Percentiles rank a stretch among this genome's conserved stretches.
phyloP scores from a whole-genome alignment of 2,329 filamentous ascomycete species.

The Colletotrichum siamense region DNA sequence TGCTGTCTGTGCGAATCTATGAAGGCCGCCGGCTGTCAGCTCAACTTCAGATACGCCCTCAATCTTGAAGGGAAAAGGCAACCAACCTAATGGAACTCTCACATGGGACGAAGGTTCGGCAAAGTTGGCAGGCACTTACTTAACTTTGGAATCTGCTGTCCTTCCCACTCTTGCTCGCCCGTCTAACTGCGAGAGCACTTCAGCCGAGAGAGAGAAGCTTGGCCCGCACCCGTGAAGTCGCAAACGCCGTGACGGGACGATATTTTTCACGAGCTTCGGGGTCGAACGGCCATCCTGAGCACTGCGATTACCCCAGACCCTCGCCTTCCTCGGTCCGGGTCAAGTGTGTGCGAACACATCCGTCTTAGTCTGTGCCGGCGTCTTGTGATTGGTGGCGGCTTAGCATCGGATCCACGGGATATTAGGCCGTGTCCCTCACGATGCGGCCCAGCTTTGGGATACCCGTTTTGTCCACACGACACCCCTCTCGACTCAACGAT shows the following conservation, averaged over 20 bases:
- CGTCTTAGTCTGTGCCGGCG: neutral
- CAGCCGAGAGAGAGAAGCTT: neutral
- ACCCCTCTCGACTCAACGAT: neutral
- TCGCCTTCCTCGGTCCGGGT: slow-evolving; percentile 10
- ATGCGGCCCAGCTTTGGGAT: neutral
- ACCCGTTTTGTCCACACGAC: neutral
- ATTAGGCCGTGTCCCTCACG: neutral
- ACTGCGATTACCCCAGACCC: neutral
- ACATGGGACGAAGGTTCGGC: neutral
- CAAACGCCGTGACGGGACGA: neutral
- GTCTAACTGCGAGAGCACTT: neutral
- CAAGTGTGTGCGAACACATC: slow-evolving; percentile 1
- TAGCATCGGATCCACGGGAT: neutral
- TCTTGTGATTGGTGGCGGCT: neutral
- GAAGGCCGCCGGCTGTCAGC: neutral
- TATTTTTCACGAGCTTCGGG: neutral
- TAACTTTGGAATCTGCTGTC: neutral
- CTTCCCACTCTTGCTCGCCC: neutral
- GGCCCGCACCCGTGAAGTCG: neutral
- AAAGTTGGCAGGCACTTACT: neutral
- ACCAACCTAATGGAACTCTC: neutral
- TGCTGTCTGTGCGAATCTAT: neutral
- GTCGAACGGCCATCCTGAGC: neutral
- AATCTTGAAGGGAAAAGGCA: neutral
- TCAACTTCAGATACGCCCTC: neutral